Base-by-base conservation (phyloP, 164 flowering plant species). In the Macadamia integrifolia region DNA sequence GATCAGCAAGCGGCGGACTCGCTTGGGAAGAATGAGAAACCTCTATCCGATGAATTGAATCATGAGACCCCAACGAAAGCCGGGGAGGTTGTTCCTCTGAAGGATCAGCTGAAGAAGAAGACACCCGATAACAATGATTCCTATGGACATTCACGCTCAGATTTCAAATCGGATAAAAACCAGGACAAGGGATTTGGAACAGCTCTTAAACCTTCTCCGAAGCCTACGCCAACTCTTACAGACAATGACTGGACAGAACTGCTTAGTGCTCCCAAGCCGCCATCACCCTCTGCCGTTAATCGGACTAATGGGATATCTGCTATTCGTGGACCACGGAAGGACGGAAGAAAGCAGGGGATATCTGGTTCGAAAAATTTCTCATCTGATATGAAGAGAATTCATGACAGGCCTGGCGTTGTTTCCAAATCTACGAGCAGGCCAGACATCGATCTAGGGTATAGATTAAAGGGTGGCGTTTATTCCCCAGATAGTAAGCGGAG, bases 1-100 rank as follows among this genome's bases (percentile, higher is more conserved):
- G 97, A 94, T 70, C 96, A 91, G 78, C 92, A 87, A 88, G 98
- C 98, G 44, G 97, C 96, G 29, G 96, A 90, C 60, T 88, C 97
- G 61, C 86, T 94, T 6, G 58, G 80, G 9, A 90, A 90, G 81
- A 73, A 76, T 44, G 95, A 94, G 62, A 80, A 52, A 70, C 75
- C 74, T 53, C 75, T 53, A 64, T 71, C 81, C 0, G 87, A 80
- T 60, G 84, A 73, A 3, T 52, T 68, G 3, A 64, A 69, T 55
- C 10, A 69, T 9, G 78, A 66, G 12, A 57, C 53, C 14, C 74
- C 81, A 1, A 15, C 76, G 1, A 89, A 68, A 75, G 17, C 74
- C 1, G 80, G 74, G 17, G 77, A 77, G 8, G 57, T 40, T 58
- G 81, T 86, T 65, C 81, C 98, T 31, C 64, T 94, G 66, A 91